Base-by-base conservation (phyloP, 2,329 filamentous ascomycete species). In the Chaetomiaceae sp. region DNA sequence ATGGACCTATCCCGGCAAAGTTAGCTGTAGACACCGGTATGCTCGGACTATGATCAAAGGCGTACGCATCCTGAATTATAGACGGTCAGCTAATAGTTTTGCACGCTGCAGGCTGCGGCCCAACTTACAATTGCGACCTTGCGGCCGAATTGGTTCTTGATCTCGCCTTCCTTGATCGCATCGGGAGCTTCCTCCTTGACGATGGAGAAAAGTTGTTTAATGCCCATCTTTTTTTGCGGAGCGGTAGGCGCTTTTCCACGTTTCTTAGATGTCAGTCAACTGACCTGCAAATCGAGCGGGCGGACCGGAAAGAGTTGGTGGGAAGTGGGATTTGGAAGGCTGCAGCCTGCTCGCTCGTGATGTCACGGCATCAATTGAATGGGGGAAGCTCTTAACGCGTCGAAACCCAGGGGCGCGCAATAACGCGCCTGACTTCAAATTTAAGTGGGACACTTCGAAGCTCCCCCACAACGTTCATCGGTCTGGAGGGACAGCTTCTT, bases 121-220 rank as follows among this genome's bases (percentile, higher is more conserved):
- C 27, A 26, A 74, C 87, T 64, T 74, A 95, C 90, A 68, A 96
- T 96, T 42, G 91, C 91, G 51, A 98, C 91, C 71, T 98, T 98
- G 65, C 93, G 87, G 54, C 93, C 93, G 65, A 98, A 98, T 56
- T 98, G 93, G 59, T 91, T 91, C 72, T 98, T 98, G 75, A 98
- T 98, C 64, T 98, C 93, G 50, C 93, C 88, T 62, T 89, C 85
- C 69, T 96, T 97, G 75, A 96, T 80, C 27, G 93, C 86, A 69
- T 90, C 87, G n/a, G 93, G 93, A 56, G 89, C 87, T 71, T 97
- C 86, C 63, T 96, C 90, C 61, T 86, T 85, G 68, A 93, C 88
- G 65, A 93, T 84, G 56, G 80, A 76, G 66, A 84, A 88, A 35
- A 93, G 78, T 59, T 86, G 80, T 74, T 83, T 84, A 58, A 83